Percentiles rank a stretch among this genome's conserved stretches.
These are phyloP conservation scores for Erythrophleum ivorense DNA, from an alignment of 331 rosid genomes.

Conservation along the genomic window DNA sequence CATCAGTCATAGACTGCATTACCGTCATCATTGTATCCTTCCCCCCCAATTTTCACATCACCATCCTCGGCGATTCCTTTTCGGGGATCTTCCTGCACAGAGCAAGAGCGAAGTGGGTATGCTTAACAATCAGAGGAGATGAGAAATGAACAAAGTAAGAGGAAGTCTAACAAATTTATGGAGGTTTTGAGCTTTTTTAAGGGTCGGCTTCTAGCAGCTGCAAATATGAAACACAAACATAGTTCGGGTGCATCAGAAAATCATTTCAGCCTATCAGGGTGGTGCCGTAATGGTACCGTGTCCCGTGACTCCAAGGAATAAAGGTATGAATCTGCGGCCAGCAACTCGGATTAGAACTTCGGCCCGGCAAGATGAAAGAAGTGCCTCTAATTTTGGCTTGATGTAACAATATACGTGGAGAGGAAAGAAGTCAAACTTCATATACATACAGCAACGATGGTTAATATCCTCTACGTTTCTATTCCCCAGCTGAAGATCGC, in stretches of 20 bases:
- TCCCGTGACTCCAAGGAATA: constrained; percentile 41
- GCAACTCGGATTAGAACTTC: neutral
- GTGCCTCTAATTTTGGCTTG: no score
- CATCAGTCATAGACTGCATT: constrained; percentile 3
- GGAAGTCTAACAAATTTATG: constrained; percentile 49
- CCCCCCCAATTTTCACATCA: constrained; percentile 62
- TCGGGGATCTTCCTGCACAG: constrained; percentile 63
- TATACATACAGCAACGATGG: no score
- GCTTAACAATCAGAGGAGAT: neutral
- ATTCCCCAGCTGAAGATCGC: no score
- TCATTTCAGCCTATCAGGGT: neutral
- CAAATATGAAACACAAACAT: constrained; percentile 23
- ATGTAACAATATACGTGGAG: no score
- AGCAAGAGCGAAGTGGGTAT: neutral
- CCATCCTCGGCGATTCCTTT: constrained; percentile 52
- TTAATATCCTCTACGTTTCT: no score
- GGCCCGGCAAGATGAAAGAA: no score
- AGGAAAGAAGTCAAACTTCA: no score
- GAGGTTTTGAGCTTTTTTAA: constrained; percentile 65
- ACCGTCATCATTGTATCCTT: constrained; percentile 75
- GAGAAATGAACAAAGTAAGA: neutral
- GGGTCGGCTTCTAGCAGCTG: constrained; percentile 83
- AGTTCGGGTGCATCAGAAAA: neutral
- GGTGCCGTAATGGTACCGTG: constrained; percentile 36
- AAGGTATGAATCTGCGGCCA: neutral